Percentiles rank a stretch among this genome's conserved stretches.
These are phyloP conservation scores for Pseudofabraea citricarpa DNA, from an alignment of 2,329 filamentous ascomycete genomes.

Conservation along the genomic window DNA sequence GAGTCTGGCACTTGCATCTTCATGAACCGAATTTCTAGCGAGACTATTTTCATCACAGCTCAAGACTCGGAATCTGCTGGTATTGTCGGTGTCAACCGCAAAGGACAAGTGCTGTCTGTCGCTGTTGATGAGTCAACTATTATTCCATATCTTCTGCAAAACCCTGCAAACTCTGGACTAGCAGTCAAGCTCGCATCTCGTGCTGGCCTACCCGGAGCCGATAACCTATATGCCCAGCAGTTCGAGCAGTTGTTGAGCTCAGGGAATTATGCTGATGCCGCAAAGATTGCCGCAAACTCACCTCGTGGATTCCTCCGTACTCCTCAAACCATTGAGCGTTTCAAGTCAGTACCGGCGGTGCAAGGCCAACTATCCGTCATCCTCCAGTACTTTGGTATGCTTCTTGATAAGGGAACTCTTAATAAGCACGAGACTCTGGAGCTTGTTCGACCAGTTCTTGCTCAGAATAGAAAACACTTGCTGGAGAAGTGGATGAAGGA, in stretches of 20 bases:
- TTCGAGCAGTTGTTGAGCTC: slow-evolving; percentile 82
- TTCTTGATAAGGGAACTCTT: slow-evolving; percentile 88
- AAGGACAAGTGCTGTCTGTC: slow-evolving; percentile 93
- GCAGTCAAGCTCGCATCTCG: slow-evolving; percentile 95
- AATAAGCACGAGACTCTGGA: slow-evolving; percentile 95
- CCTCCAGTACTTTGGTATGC: slow-evolving; percentile 94
- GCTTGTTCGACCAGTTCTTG: slow-evolving; percentile 84
- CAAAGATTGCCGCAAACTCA: slow-evolving; percentile 94
- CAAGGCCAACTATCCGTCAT: slow-evolving; percentile 89
- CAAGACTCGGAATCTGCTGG: slow-evolving; percentile 79
- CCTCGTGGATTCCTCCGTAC: slow-evolving; percentile 93
- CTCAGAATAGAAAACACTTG: slow-evolving; percentile 90
- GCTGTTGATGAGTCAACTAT: slow-evolving; percentile 88
- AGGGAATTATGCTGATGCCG: slow-evolving; percentile 81
- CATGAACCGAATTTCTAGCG: slow-evolving; percentile 99
- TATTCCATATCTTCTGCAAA: slow-evolving; percentile 92
- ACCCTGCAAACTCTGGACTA: slow-evolving; percentile 87
- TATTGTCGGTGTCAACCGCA: slow-evolving; percentile 92
- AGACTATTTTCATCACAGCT: slow-evolving; percentile 96
- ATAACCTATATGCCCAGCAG: slow-evolving; percentile 86
- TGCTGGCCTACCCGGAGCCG: slow-evolving; percentile 88
- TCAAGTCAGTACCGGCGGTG: slow-evolving; percentile 79
- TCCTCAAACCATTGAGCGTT: slow-evolving; percentile 89
- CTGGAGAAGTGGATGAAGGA: slow-evolving; percentile 98
- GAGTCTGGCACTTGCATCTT: slow-evolving; percentile 95